Conservation (phyloP, 2,329 filamentous ascomycete genomes). For the Exophiala xenobiotica region DNA sequence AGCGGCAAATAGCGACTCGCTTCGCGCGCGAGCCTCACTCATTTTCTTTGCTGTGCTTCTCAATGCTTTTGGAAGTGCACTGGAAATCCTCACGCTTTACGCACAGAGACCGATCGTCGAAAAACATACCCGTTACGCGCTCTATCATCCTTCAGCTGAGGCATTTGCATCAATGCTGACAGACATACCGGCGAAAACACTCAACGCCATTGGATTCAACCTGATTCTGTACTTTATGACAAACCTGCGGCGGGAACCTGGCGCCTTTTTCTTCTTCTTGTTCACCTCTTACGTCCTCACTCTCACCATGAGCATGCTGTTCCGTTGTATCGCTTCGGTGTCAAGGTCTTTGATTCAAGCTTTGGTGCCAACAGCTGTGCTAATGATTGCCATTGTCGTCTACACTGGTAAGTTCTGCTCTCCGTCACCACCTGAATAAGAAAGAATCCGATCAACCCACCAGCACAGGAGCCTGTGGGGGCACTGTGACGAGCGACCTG, state of each 20-base stretch:
- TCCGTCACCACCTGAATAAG: no score
- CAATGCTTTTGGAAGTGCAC: slow-evolving; percentile 62
- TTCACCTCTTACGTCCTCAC: slow-evolving; percentile 63
- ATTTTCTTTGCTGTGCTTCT: slow-evolving; percentile 65
- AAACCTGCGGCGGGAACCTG: slow-evolving; percentile 70
- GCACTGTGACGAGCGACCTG: no score
- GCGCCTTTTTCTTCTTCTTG: slow-evolving; percentile 81
- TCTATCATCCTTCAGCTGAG: slow-evolving; percentile 88
- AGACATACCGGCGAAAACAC: slow-evolving; percentile 78
- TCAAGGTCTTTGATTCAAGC: slow-evolving; percentile 66
- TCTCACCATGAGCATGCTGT: slow-evolving; percentile 59
- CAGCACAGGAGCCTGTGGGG: no score
- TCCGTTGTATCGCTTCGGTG: slow-evolving; percentile 69
- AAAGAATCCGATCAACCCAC: no score
- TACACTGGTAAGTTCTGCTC: slow-evolving; percentile 72
- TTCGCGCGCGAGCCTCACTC: slow-evolving; percentile 64
- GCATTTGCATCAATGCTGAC: slow-evolving; percentile 80
- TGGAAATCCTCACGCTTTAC: slow-evolving; percentile 73
- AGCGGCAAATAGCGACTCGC: slow-evolving; percentile 54
- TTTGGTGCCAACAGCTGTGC: slow-evolving; percentile 55
- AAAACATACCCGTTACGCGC: slow-evolving; percentile 80
- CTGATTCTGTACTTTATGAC: slow-evolving; percentile 83
- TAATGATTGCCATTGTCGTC: slow-evolving; percentile 59
- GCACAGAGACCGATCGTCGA: slow-evolving; percentile 89
- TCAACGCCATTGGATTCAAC: slow-evolving; percentile 75